These are phyloP conservation scores for Aspergillus pseudoglaucus DNA, from an alignment of 2,329 filamentous ascomycete genomes.

Conservation along the genomic window DNA sequence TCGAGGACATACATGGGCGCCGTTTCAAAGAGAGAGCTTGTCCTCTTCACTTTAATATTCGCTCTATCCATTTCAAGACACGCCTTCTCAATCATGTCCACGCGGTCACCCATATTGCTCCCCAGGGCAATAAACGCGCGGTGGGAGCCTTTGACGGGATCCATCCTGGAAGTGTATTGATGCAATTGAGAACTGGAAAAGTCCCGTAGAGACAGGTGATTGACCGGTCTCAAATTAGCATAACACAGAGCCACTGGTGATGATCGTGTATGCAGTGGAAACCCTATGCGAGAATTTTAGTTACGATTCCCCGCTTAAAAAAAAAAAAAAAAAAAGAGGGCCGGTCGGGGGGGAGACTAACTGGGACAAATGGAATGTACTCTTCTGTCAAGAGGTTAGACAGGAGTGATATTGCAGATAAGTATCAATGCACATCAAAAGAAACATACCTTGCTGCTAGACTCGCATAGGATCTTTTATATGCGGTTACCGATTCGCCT, in stretches of 20 bases:
- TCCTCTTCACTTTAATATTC: conserved; percentile 67
- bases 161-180: conserved; percentile 13
- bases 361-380: conserved; percentile 3
- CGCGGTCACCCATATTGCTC: conserved; percentile 83
- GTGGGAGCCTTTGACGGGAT: conserved; percentile 18
- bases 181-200: conserved; percentile 8
- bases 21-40: conserved; percentile 89
- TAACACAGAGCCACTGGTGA: not conserved
- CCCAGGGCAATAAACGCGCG: conserved; percentile 79
- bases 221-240: not conserved
- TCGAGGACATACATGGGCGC: conserved; percentile 94
- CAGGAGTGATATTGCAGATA: conserved; percentile 1
- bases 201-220: not conserved
- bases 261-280: not conserved
- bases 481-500: not conserved
- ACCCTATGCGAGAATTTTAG: not conserved
- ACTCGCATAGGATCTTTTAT: conserved; percentile 5
- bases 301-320: not conserved
- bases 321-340: not conserved
- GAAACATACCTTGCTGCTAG: conserved; percentile 13
- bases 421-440: not conserved
- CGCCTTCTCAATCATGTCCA: conserved; percentile 77
- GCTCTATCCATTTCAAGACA: conserved; percentile 68
- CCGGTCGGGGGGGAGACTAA: conserved; percentile 2
- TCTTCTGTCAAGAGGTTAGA: conserved; percentile 10